These are phyloP conservation scores for Apiospora hydei DNA, from an alignment of 2,329 filamentous ascomycete species.

Conservation along the genomic window DNA sequence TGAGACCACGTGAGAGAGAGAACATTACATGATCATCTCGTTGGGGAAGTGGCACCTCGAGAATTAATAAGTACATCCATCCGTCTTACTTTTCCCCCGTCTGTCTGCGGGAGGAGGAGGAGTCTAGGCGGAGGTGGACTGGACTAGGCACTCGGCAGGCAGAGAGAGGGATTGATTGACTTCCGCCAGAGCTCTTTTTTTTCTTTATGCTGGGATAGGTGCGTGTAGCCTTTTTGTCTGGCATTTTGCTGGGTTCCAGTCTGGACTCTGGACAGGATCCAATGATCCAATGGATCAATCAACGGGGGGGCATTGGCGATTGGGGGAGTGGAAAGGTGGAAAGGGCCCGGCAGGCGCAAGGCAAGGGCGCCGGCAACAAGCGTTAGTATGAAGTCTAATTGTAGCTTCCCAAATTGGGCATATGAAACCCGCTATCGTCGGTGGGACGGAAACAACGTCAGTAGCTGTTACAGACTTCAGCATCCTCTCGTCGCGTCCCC, in stretches of 20 bases:
- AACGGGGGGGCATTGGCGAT: no score
- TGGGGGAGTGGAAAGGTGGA: not conserved
- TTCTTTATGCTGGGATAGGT: not conserved
- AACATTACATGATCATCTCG: constrained; percentile 15
- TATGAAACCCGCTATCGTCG: constrained; percentile 21
- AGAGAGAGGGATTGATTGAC: not conserved
- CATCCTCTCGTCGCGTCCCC: not conserved
- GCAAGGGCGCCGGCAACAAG: constrained; percentile 16
- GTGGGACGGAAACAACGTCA: constrained; percentile 19
- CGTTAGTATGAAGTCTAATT: constrained; percentile 21
- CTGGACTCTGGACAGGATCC: no score
- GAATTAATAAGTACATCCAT: constrained; percentile 4
- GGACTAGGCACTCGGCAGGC: no score
- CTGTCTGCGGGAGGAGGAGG: not conserved
- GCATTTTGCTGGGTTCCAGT: not conserved
- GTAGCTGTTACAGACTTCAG: constrained; percentile 13
- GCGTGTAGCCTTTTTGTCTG: not conserved
- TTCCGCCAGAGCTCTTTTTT: not conserved
- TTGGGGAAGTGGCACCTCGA: constrained; percentile 15
- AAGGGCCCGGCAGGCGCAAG: not conserved
- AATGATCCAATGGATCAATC: no score
- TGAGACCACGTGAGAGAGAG: constrained; percentile 12
- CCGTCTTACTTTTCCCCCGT: not conserved
- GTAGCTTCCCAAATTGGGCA: constrained; percentile 13
- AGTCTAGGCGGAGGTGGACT: no score